Conservation (phyloP, 257 asterid genomes). For the Cordia subcordata region DNA sequence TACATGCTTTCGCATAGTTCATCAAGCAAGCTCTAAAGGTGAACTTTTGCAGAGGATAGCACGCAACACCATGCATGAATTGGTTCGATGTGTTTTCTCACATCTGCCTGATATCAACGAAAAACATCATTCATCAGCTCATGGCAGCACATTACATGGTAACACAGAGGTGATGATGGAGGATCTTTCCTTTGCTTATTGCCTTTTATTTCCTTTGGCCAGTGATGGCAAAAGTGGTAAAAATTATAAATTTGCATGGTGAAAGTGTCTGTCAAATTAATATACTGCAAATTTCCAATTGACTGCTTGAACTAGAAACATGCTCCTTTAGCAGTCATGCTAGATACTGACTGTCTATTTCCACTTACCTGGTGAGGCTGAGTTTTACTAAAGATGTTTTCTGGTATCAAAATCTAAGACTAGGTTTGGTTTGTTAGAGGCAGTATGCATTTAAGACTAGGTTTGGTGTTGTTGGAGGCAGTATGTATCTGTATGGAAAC, state of each 20-base stretch:
- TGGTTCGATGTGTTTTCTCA: constrained; percentile 73
- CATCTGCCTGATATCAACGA: constrained; percentile 60
- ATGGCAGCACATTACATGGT: constrained; percentile 27
- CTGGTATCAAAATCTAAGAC: no score
- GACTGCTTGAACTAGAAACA: background rate
- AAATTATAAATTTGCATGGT: no score
- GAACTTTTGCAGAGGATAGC: constrained; percentile 82
- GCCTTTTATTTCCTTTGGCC: no score
- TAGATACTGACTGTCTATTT: background rate
- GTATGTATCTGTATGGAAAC: no score
- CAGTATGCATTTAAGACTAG: no score
- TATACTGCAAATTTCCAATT: background rate
- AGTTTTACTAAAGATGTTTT: no score
- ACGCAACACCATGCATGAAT: constrained; percentile 94
- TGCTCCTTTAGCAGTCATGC: background rate
- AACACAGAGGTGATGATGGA: constrained; percentile 44
- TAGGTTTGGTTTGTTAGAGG: no score
- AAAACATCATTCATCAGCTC: constrained; percentile 20
- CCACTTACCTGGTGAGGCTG: no score
- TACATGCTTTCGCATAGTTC: constrained; percentile 87
- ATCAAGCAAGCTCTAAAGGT: constrained; percentile 90
- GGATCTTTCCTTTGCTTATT: background rate
- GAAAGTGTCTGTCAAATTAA: no score
- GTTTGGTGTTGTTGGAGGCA: no score
- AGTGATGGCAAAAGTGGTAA: no score